Evolutionary conservation across 2,329 filamentous ascomycete species (phyloP).

Genomic region (Fusarium humuli): DNA sequence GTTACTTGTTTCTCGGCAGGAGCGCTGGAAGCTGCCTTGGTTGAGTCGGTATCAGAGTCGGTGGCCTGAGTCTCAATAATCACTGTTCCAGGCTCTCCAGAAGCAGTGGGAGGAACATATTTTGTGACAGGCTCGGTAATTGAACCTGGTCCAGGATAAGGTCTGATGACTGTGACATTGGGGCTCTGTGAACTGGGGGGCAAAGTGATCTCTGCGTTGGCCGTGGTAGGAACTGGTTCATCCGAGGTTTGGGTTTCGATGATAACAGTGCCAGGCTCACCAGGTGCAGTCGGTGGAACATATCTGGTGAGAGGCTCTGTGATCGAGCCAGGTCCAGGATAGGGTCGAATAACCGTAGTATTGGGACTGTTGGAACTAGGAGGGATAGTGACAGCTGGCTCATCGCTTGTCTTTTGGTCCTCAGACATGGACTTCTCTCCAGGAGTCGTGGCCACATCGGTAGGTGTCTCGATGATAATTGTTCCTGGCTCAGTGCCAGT

Average conservation of each 20-base stretch:
- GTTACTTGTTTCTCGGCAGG: neutral
- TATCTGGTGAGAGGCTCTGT: conserved; percentile 15
- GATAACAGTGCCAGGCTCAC: conserved; percentile 14
- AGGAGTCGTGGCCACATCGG: neutral
- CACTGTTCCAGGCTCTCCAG: conserved; percentile 20
- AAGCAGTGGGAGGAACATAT: conserved; percentile 9
- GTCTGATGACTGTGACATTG: conserved; percentile 12
- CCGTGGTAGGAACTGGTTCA: neutral
- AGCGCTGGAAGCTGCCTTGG: neutral
- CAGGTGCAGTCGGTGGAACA: conserved; percentile 3
- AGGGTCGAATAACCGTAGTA: conserved; percentile 12
- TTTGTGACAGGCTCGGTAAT: conserved; percentile 16
- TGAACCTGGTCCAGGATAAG: conserved; percentile 17
- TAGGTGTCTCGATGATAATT: conserved; percentile 16
- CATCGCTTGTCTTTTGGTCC: neutral
- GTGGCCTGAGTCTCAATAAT: conserved; percentile 16
- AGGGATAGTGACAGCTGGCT: conserved; percentile 10
- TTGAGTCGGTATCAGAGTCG: neutral
- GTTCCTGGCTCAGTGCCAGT: conserved; percentile 16
- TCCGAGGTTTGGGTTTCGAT: conserved; percentile 12
- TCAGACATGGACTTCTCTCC: neutral
- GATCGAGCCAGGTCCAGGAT: conserved; percentile 12
- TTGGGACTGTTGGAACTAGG: conserved; percentile 15
- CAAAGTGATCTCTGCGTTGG: conserved; percentile 8
- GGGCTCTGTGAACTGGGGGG: conserved; percentile 9